Evolutionary conservation across 2,329 filamentous ascomycete species (phyloP).

Genomic region (Eutypella sp.): DNA sequence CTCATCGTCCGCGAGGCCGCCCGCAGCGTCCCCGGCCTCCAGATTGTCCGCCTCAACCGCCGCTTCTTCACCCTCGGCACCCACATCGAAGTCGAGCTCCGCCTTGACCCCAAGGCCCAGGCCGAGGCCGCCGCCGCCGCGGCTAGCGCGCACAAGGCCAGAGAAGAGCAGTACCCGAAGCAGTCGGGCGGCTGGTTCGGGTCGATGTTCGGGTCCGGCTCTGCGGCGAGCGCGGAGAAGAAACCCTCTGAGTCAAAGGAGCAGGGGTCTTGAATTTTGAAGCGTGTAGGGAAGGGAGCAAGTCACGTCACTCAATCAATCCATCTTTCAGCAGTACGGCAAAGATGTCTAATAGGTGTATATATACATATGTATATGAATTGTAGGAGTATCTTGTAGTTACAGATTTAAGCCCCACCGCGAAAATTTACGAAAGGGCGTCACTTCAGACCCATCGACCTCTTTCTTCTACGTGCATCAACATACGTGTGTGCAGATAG

Average conservation of each 20-base stretch:
- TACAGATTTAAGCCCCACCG: no score
- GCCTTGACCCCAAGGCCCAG: constrained; percentile 25
- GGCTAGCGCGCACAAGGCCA: background rate
- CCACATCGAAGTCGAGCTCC: constrained; percentile 54
- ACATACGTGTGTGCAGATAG: no score
- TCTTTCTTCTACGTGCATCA: no score
- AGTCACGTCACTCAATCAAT: no score
- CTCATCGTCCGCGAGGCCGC: constrained; percentile 47
- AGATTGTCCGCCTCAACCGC: constrained; percentile 49
- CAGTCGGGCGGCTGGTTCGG: background rate
- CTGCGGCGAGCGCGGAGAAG: background rate
- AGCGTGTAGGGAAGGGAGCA: background rate
- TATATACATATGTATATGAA: no score
- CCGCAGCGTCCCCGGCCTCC: constrained; percentile 44
- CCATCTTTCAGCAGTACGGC: no score
- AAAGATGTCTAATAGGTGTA: no score
- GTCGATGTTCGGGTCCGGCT: background rate
- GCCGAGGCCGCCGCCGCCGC: background rate
- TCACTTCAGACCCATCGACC: no score
- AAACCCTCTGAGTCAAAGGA: background rate
- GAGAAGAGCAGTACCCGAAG: background rate
- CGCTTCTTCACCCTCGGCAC: constrained; percentile 53
- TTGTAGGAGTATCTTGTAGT: no score
- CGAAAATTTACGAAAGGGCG: no score
- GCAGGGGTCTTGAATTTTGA: background rate